Conservation (phyloP, 208 protist species). For the Porcisia hertigi region DNA sequence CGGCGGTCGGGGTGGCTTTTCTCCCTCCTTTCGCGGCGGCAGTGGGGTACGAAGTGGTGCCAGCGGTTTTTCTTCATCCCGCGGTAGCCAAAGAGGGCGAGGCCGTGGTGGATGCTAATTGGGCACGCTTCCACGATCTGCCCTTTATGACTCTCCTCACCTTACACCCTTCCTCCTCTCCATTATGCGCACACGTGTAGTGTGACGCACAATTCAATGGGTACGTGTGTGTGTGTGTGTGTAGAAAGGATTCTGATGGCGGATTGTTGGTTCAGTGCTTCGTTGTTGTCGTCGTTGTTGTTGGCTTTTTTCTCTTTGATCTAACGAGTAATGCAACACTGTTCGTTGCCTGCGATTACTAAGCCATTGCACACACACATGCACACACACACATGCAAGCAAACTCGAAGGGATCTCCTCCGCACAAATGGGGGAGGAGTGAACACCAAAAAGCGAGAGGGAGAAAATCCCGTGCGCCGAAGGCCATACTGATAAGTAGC, state of each 20-base stretch:
- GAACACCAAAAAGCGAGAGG: not conserved
- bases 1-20: conserved; percentile 4
- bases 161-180: no score
- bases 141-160: not conserved
- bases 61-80: not conserved
- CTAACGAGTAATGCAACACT: conserved; percentile 19
- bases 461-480: not conserved
- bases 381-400: not conserved
- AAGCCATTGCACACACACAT: not conserved
- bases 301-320: conserved; percentile 2
- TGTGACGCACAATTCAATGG: not conserved
- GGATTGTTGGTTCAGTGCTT: not conserved
- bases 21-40: not conserved
- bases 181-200: not conserved
- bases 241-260: not conserved
- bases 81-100: not conserved
- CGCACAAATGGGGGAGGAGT: not conserved
- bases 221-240: not conserved
- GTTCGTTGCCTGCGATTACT: not conserved
- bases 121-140: not conserved
- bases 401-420: not conserved
- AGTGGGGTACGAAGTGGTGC: not conserved
- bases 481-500: not conserved
- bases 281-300: not conserved
- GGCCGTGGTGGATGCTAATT: conserved; percentile 5